phyloP scores from a whole-genome alignment of 148 eudicot species.

The Gaultheria prostrata region DNA sequence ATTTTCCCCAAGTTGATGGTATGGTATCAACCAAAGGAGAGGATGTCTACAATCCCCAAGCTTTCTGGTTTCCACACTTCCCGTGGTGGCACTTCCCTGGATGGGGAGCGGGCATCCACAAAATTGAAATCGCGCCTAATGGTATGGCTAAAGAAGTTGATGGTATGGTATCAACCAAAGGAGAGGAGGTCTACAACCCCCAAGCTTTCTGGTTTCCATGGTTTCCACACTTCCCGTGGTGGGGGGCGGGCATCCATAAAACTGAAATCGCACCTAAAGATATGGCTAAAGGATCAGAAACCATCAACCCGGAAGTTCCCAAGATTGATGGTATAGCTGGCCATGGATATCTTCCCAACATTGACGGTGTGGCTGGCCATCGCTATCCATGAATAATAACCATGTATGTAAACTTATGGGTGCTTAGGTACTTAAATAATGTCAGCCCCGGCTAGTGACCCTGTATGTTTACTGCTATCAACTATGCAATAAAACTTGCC shows the following conservation, averaged over 20 bases:
- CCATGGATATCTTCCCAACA: background rate
- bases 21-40: background rate
- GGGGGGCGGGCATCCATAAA: background rate
- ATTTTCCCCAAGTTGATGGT: background rate
- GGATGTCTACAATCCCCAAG: background rate
- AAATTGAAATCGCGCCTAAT: background rate
- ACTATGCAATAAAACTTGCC: background rate
- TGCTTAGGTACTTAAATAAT: background rate
- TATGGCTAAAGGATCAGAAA: background rate
- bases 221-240: background rate
- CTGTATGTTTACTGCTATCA: background rate
- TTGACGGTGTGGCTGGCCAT: no score
- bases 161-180: no score
- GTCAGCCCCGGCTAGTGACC: background rate
- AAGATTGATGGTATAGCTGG: slow-evolving; percentile 1
- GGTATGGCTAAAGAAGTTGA: no score
- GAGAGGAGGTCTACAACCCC: background rate
- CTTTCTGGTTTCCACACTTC: background rate
- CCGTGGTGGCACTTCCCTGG: background rate
- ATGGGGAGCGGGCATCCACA: background rate
- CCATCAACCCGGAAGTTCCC: no score
- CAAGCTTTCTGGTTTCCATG: background rate
- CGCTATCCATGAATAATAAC: background rate
- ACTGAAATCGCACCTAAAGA: background rate
- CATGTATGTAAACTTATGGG: background rate